Percentiles rank a stretch among this genome's conserved stretches.
These are phyloP conservation scores for Termitomyces sp. DNA, from an alignment of 1,284 basidiomycete genomes.

Conservation along the genomic window DNA sequence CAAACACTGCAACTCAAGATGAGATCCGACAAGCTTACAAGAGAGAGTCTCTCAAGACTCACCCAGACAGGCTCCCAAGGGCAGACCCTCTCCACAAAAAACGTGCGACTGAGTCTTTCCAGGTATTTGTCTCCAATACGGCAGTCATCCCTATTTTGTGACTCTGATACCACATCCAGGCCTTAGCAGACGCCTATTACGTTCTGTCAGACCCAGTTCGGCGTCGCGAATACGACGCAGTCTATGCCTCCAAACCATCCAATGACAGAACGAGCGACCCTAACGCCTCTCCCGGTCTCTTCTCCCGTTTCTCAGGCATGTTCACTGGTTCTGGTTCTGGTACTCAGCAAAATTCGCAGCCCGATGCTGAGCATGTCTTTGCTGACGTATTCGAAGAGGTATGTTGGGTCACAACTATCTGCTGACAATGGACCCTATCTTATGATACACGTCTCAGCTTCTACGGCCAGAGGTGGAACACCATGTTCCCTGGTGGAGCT, in stretches of 20 bases:
- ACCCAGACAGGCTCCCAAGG: slow-evolving; percentile 84
- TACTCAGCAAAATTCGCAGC: slow-evolving; percentile 41
- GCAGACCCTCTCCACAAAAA: slow-evolving; percentile 69
- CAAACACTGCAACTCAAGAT: slow-evolving; percentile 58
- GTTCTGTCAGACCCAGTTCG: slow-evolving; percentile 82
- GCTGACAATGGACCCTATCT: slow-evolving; percentile 1
- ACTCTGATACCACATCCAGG: slow-evolving; percentile 38
- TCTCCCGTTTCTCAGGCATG: slow-evolving; percentile 70
- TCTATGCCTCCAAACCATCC: slow-evolving; percentile 51
- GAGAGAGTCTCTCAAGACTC: slow-evolving; percentile 79
- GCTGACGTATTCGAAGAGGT: slow-evolving; percentile 90
- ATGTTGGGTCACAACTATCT: slow-evolving; percentile 17
- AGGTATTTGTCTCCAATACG: slow-evolving; percentile 40
- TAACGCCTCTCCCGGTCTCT: slow-evolving; percentile 68
- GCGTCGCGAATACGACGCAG: slow-evolving; percentile 75
- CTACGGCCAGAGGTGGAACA: slow-evolving; percentile 75
- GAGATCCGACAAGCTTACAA: slow-evolving; percentile 82
- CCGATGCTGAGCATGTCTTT: slow-evolving; percentile 79
- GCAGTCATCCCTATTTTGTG: background rate
- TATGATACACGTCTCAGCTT: slow-evolving; percentile 39
- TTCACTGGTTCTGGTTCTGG: slow-evolving; percentile 42
- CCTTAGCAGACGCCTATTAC: slow-evolving; percentile 94
- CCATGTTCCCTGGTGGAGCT: slow-evolving; percentile 69
- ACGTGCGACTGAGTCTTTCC: slow-evolving; percentile 77
- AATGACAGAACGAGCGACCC: slow-evolving; percentile 57